Conservation (phyloP, 2,329 filamentous ascomycete genomes). For the Endoconidiophora polonica region DNA sequence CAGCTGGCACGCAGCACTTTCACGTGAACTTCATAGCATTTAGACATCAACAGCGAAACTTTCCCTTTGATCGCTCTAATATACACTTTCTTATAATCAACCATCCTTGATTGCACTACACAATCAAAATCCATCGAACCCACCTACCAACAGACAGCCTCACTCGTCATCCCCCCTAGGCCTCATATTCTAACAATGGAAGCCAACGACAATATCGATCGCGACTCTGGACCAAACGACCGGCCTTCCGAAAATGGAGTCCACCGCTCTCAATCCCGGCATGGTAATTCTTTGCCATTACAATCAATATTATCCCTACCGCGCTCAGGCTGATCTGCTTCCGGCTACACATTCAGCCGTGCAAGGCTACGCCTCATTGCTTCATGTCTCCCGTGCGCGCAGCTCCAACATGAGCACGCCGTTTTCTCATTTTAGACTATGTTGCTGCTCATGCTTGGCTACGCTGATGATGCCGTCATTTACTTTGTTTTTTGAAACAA, state of each 20-base stretch:
- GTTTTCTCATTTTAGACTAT: not conserved
- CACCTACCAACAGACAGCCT: not conserved
- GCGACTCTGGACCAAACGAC: not conserved
- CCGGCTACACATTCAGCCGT: too few relatives aligned
- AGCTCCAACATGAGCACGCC: not conserved
- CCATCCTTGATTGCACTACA: not conserved
- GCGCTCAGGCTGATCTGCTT: slow-evolving; percentile 4
- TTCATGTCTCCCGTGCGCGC: too few relatives aligned
- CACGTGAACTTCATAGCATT: too few relatives aligned
- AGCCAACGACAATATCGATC: slow-evolving; percentile 3
- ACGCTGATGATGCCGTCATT: too few relatives aligned
- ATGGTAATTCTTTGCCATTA: slow-evolving; percentile 26
- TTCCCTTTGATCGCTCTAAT: slow-evolving; percentile 14
- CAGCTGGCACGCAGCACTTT: not conserved
- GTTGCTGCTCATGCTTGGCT: too few relatives aligned
- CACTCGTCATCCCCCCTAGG: not conserved
- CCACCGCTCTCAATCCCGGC: slow-evolving; percentile 27
- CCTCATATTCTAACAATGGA: too few relatives aligned
- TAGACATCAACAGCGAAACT: slow-evolving; percentile 5
- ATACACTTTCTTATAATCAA: too few relatives aligned
- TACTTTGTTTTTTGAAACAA: too few relatives aligned
- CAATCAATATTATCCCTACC: too few relatives aligned
- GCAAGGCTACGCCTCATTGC: too few relatives aligned
- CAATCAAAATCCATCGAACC: not conserved
- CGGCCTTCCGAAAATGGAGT: slow-evolving; percentile 12